Evolutionary conservation across 1,284 basidiomycete genomes (phyloP), one percentile per base, ranked within the genome.

Genomic region (Cutaneotrichosporon sp.): DNA sequence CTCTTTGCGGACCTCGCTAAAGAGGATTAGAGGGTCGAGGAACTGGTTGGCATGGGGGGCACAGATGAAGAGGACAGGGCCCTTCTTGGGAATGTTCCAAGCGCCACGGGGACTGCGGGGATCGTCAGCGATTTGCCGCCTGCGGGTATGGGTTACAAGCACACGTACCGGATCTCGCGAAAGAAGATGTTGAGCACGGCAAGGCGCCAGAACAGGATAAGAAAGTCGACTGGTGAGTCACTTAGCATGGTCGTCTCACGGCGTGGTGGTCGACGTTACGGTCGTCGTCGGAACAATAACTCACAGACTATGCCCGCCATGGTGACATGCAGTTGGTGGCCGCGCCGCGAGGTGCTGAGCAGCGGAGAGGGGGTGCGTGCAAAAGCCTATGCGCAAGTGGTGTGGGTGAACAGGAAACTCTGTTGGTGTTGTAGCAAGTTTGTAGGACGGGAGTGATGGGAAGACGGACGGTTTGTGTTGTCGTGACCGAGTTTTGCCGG

Each of bases 1-100:
- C 73, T 96, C 90, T 54, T 86, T 82, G 68, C 87, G 81, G 9
- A 93, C 92, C 75, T 97, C 90, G 47, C 90, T 83, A 57, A 84
- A 85, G 42, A 99, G 78, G 41, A 98, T 80, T 43, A 98, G 77
- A 8, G 96, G 93, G 69, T 99, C 96, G 51, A 98, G 82, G 75
- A 99, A 98, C 88, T 98, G 76, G 74, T 98, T 99, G 69, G 89
- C 87, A 76, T 99, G 96, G 17, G 96, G 96, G 13, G 91, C 96
- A 45, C 83, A 91, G 48, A 96, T 94, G 76, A 99, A 97, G 67
- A 99, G 92, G 61, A 97, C 84, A 8, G 96, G 90, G 0, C 92
- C 96, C 59, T 90, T 82, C 56, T 81, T 80, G 34, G 96, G 96
- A 49, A 99, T 91, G 68, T 97, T 88, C 81, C 88, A 97, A 38